Evolutionary conservation across 1,139 yeast genomes (phyloP).

Genomic region (Suhomyces anneliseae): DNA sequence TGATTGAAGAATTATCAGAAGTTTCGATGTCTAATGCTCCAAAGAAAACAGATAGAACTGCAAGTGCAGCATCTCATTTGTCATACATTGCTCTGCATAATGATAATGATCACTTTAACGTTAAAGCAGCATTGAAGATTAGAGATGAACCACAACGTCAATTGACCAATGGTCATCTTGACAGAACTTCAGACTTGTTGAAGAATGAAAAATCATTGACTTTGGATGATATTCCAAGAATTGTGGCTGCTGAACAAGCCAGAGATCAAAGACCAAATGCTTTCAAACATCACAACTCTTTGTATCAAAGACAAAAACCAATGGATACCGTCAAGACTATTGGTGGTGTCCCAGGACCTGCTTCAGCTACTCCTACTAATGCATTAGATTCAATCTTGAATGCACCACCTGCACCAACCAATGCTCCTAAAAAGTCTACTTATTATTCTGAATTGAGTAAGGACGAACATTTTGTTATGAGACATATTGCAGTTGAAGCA

Average conservation of each 20-base stretch:
- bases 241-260: constrained; percentile 96
- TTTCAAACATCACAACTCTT: constrained; percentile 62
- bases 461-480: constrained; percentile 59
- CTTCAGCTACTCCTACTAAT: constrained; percentile 13
- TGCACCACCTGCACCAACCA: constrained; percentile 12
- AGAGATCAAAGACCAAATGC: constrained; percentile 89
- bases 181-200: constrained; percentile 64
- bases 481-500: constrained; percentile 70
- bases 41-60: constrained; percentile 13
- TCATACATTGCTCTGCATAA: constrained; percentile 24
- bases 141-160: constrained; percentile 47
- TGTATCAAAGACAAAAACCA: constrained; percentile 42
- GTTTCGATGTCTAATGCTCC: constrained; percentile 3
- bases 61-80: constrained; percentile 21
- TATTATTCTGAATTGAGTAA: constrained; percentile 73
- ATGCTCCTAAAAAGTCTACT: constrained; percentile 24
- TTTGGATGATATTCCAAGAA: constrained; percentile 92
- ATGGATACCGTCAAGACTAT: constrained; percentile 31
- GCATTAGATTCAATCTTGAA: constrained; percentile 18
- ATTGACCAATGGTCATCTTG: constrained; percentile 35
- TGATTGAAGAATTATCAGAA: constrained; percentile 15
- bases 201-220: constrained; percentile 85
- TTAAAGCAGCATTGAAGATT: constrained; percentile 39
- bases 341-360: constrained; percentile 9
- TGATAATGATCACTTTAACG: constrained; percentile 37